phyloP scores from a whole-genome alignment of 352 stramenopile species.

The Detonula confervacea region DNA sequence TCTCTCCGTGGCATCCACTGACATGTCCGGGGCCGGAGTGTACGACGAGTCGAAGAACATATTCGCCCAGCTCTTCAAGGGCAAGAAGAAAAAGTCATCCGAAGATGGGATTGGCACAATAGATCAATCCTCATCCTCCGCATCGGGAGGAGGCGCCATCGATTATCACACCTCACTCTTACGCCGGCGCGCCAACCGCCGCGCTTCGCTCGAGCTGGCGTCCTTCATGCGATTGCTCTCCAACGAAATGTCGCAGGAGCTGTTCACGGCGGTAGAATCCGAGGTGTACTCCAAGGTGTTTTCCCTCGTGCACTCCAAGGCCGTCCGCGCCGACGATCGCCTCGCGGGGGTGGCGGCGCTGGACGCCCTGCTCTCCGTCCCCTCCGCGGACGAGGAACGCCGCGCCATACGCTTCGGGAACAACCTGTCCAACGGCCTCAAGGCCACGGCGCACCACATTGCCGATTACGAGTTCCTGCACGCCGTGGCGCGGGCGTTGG shows the following conservation, averaged over 20 bases:
- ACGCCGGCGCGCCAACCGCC: slow-evolving; percentile 64
- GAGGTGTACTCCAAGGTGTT: slow-evolving; percentile 83
- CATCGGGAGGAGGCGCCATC: slow-evolving; percentile 5
- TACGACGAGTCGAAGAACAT: slow-evolving; percentile 52
- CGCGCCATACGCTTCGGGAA: slow-evolving; percentile 85
- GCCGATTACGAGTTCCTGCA: slow-evolving; percentile 84
- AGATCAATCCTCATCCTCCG: not conserved
- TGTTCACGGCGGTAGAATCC: slow-evolving; percentile 75
- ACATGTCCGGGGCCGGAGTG: slow-evolving; percentile 64
- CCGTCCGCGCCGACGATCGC: slow-evolving; percentile 50
- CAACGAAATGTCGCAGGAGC: slow-evolving; percentile 84
- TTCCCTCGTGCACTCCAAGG: slow-evolving; percentile 72
- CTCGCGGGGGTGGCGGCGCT: slow-evolving; percentile 79
- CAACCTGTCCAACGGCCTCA: slow-evolving; percentile 73
- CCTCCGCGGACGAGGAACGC: slow-evolving; percentile 78
- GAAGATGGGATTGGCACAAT: not conserved
- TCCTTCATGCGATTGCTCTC: slow-evolving; percentile 75
- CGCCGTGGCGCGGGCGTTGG: slow-evolving; percentile 73
- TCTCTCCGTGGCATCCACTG: slow-evolving; percentile 67
- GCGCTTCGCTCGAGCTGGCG: slow-evolving; percentile 69
- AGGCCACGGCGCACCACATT: slow-evolving; percentile 21
- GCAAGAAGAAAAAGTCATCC: slow-evolving; percentile 5
- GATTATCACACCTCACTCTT: slow-evolving; percentile 70
- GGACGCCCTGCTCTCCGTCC: slow-evolving; percentile 72
- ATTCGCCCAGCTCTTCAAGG: slow-evolving; percentile 31